Evolutionary conservation across 139 green algal species (phyloP).

Genomic region (Dunaliella primolecta): DNA sequence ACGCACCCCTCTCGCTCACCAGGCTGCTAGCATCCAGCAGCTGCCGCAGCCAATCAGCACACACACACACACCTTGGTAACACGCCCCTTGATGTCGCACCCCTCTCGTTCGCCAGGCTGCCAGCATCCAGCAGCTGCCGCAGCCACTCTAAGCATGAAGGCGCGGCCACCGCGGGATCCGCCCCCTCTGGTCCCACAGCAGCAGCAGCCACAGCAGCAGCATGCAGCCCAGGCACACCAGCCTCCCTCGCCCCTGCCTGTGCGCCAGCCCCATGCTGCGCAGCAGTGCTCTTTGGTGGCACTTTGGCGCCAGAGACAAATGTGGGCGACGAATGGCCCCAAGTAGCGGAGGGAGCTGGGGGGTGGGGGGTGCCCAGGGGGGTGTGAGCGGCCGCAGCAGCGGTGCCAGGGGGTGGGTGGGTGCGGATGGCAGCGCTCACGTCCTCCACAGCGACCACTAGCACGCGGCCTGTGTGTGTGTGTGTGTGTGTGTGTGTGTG

Average conservation of each 20-base stretch:
- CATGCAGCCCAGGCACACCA: neutral
- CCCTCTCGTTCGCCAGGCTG: neutral
- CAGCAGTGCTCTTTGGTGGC: neutral
- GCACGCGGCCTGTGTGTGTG: conserved; percentile 11
- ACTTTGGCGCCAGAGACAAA: neutral
- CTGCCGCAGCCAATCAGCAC: conserved; percentile 36
- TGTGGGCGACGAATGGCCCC: neutral
- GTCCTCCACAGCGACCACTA: conserved; percentile 44
- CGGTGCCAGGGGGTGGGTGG: neutral
- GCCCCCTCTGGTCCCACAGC: neutral
- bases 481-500: neutral
- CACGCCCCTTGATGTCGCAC: neutral
- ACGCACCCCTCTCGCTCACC: neutral
- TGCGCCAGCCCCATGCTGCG: neutral
- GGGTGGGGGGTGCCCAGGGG: neutral
- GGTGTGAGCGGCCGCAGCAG: neutral
- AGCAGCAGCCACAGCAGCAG: neutral
- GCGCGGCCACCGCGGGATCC: conserved; percentile 2
- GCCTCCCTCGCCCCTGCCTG: neutral
- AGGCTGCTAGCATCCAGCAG: conserved; percentile 14
- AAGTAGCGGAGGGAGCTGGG: neutral
- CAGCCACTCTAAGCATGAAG: conserved; percentile 33
- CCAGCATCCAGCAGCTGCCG: conserved; percentile 20
- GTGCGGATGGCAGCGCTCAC: conserved; percentile 13
- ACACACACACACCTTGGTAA: neutral